Percentiles rank a stretch among this genome's conserved stretches.
These are phyloP conservation scores for Botryotinia calthae DNA, from an alignment of 2,329 filamentous ascomycete species.

Conservation along the genomic window DNA sequence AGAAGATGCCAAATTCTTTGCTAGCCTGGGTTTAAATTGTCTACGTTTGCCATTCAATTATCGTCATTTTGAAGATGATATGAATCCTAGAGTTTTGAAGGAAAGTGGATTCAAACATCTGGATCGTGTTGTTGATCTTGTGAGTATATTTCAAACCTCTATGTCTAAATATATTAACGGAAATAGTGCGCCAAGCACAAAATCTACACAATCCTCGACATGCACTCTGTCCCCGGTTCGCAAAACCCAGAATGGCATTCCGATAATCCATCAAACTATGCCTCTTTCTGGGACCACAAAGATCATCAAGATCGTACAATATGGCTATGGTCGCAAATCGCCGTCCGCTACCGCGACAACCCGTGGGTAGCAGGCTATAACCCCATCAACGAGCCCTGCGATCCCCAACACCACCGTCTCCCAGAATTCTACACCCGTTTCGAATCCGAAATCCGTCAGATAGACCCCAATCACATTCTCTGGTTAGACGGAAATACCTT, in stretches of 20 bases:
- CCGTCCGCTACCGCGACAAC: conserved; percentile 45
- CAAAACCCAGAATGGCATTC: conserved; percentile 51
- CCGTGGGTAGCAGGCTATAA: conserved; percentile 39
- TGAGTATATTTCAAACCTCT: conserved; percentile 7
- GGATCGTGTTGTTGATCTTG: conserved; percentile 48
- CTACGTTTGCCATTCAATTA: conserved; percentile 61
- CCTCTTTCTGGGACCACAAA: conserved; percentile 48
- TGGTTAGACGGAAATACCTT: conserved; percentile 54
- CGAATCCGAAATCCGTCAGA: conserved; percentile 42
- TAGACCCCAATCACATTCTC: conserved; percentile 50
- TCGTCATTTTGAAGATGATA: conserved; percentile 53
- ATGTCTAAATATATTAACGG: not conserved
- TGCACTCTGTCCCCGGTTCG: conserved; percentile 47
- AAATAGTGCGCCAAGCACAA: conserved; percentile 41
- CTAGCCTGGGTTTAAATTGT: conserved; percentile 55
- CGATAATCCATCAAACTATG: conserved; percentile 41
- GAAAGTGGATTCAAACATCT: conserved; percentile 49
- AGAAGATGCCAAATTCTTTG: conserved; percentile 56
- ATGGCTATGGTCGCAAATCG: conserved; percentile 46
- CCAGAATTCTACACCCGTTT: conserved; percentile 44
- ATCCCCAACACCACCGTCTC: conserved; percentile 40
- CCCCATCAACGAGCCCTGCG: conserved; percentile 40
- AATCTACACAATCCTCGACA: conserved; percentile 47
- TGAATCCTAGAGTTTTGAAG: conserved; percentile 49
- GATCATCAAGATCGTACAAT: conserved; percentile 47